Evolutionary conservation across 2,329 filamentous ascomycete species (phyloP).

Genomic region (Grosmannia penicillata): DNA sequence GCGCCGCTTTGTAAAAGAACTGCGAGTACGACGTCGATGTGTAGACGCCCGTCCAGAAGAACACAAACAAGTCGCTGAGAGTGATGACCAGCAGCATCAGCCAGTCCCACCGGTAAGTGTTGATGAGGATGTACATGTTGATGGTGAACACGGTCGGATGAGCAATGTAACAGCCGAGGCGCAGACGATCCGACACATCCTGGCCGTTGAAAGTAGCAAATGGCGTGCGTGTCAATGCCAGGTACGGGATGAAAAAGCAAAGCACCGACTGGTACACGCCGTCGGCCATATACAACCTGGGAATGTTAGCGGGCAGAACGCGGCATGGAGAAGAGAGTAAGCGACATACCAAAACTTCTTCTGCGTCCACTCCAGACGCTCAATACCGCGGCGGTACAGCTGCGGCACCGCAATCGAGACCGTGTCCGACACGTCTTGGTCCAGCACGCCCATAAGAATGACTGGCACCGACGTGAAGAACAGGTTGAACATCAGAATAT

Average conservation of each 20-base stretch:
- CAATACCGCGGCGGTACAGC: conserved; percentile 88
- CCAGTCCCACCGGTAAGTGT: conserved; percentile 98
- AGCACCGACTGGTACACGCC: conserved; percentile 90
- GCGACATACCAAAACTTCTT: conserved; percentile 75
- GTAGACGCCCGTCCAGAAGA: conserved; percentile 92
- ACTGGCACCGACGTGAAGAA: conserved; percentile 92
- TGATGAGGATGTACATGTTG: conserved; percentile 89
- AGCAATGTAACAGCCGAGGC: conserved; percentile 77
- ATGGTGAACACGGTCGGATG: conserved; percentile 75
- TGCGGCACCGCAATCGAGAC: conserved; percentile 91
- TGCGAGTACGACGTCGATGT: conserved; percentile 32
- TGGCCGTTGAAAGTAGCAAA: conserved; percentile 61
- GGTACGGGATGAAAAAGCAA: conserved; percentile 83
- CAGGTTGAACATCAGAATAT: conserved; percentile 92
- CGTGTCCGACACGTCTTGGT: conserved; percentile 90
- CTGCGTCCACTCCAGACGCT: conserved; percentile 92
- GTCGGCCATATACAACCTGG: conserved; percentile 82
- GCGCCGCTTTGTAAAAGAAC: conserved; percentile 59
- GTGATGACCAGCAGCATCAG: conserved; percentile 69
- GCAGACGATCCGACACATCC: conserved; percentile 61
- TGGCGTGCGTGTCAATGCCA: conserved; percentile 55
- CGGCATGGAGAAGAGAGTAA: background rate
- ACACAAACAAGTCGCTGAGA: conserved; percentile 76
- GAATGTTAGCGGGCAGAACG: background rate
- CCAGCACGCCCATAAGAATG: conserved; percentile 88